Evolutionary conservation across 495 filamentous ascomycete genomes (phyloP), one percentile per base, ranked within the genome.

Genomic region (Hypoxylon crocopeplum): DNA sequence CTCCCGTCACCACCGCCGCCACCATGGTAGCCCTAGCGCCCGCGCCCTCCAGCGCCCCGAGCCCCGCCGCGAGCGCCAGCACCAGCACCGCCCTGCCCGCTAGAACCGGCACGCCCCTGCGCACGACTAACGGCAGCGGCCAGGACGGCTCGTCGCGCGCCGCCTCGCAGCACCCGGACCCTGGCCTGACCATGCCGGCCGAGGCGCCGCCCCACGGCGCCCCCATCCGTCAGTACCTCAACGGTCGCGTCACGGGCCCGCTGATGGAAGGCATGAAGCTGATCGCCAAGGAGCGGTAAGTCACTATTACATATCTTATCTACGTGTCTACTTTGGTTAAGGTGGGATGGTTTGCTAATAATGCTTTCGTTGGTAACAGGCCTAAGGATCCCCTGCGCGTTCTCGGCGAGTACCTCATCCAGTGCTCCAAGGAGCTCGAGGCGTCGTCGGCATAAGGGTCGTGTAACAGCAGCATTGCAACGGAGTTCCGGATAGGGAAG

Each of bases 231-330:
- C 85, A 89, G 55, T 98, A 96, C 74, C 75, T 98, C 71, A 98
- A 98, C 64, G 79, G 86, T 68, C 92, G 92, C 68, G 84, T 98
- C 48, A 93, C 92, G 12, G 88, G 87, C 6, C 83, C 87, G 47
- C 68, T 98, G 58, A 71, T 98, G 27, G 93, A 97, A 64, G 94
- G 90, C 5, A 93, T 98, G 92, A 98, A 97, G 80, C 75, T 82
- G 61, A 61, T 98, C 29, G 90, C 89, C 2, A 85, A 83, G 56
- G 87, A 93, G 41, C 90, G 92, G 92, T 95, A 76, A 70, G 90
- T 82, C 44, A 46, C 22, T 19, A 10, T 50, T 42, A 42, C 24
- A 17, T 21, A 22, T n/a, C 16, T 16, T 63, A 15, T 2, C 16
- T 34, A 25, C 19, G 17, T 37, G 24, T 27, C n/a, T n/a, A 8